Evolutionary conservation across 2,329 filamentous ascomycete species (phyloP).

Genomic region (Cercospora beticola): DNA sequence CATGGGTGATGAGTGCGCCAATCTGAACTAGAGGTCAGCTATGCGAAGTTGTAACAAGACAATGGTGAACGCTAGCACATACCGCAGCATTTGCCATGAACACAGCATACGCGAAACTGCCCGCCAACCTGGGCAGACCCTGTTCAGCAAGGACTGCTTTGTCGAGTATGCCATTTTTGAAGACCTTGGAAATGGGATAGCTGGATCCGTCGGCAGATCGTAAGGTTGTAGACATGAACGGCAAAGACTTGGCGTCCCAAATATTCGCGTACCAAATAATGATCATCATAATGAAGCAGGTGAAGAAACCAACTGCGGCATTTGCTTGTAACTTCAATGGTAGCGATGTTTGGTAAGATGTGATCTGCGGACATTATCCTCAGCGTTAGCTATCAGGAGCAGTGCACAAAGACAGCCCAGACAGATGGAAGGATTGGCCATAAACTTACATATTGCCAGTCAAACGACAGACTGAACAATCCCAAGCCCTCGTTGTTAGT

Average conservation of each 20-base stretch:
- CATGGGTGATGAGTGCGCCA: constrained; percentile 55
- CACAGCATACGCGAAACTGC: constrained; percentile 47
- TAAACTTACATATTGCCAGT: constrained; percentile 49
- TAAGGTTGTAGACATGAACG: constrained; percentile 57
- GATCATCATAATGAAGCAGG: constrained; percentile 54
- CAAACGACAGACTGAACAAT: constrained; percentile 52
- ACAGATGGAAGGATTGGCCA: not conserved
- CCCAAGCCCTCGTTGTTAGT: constrained; percentile 56
- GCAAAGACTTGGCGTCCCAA: constrained; percentile 50
- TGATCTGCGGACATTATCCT: constrained; percentile 44
- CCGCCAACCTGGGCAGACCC: constrained; percentile 51
- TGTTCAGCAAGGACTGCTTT: constrained; percentile 43
- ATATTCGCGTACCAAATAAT: constrained; percentile 54
- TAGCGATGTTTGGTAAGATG: constrained; percentile 53
- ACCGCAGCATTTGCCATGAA: constrained; percentile 58
- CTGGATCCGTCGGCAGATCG: constrained; percentile 42
- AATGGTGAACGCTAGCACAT: not conserved
- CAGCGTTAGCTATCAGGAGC: not conserved
- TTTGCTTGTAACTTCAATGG: constrained; percentile 52
- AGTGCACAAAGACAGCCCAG: not conserved
- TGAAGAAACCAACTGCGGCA: constrained; percentile 46
- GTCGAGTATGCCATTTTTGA: constrained; percentile 46
- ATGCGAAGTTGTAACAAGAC: not conserved
- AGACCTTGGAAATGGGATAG: constrained; percentile 43
- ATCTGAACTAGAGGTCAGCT: constrained; percentile 38